Percentiles rank a stretch among this genome's conserved stretches.
phyloP scores from a whole-genome alignment of 768 basidiomycete species.

The Clitopilus passeckerianus region DNA sequence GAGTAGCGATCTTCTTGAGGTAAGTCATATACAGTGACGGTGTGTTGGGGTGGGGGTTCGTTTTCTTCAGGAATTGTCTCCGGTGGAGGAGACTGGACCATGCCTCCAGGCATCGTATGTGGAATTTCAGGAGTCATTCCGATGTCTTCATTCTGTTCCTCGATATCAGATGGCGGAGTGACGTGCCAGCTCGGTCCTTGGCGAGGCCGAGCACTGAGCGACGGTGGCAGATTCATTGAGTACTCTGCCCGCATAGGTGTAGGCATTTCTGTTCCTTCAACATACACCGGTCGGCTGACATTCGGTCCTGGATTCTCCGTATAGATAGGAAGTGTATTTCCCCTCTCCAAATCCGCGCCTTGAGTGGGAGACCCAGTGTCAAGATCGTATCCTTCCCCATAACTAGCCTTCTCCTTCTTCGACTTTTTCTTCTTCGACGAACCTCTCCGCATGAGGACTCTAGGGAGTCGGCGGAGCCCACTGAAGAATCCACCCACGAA shows the following conservation, averaged over 20 bases:
- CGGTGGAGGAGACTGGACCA: constrained; percentile 14
- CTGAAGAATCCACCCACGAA: constrained; percentile 32
- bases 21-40: constrained; percentile 13
- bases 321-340: constrained; percentile 28
- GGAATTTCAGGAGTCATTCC: not conserved
- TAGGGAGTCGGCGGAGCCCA: constrained; percentile 28
- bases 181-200: constrained; percentile 24
- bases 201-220: constrained; percentile 12
- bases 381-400: not conserved
- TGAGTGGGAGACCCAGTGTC: constrained; percentile 15
- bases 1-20: constrained; percentile 7
- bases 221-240: constrained; percentile 7
- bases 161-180: constrained; percentile 22
- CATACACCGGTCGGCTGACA: constrained; percentile 26
- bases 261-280: constrained; percentile 27
- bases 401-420: constrained; percentile 8
- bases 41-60: constrained; percentile 3
- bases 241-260: constrained; percentile 15
- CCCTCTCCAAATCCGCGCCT: constrained; percentile 19
- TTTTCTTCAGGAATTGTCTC: constrained; percentile 8
- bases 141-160: constrained; percentile 18
- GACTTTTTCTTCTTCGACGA: constrained; percentile 17
- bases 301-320: constrained; percentile 33
- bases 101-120: constrained; percentile 2
- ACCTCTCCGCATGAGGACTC: constrained; percentile 21